Evolutionary conservation across 78 protist genomes (phyloP).

Genomic region (Dictyostelium brefeldianum): DNA sequence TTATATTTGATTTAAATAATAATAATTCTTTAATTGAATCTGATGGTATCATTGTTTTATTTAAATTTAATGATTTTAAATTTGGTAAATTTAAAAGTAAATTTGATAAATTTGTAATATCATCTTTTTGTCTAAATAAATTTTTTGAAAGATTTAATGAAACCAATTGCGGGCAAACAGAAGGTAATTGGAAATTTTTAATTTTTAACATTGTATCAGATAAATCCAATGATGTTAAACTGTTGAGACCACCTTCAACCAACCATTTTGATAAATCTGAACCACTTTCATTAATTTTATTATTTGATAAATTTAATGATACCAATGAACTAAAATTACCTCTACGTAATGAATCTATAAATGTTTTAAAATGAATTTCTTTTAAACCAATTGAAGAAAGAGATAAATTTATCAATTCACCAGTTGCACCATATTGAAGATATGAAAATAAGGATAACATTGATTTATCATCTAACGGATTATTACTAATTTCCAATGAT

Average conservation of each 20-base stretch:
- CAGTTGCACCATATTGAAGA: conserved; percentile 53
- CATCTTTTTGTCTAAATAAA: conserved; percentile 20
- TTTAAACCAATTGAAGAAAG: conserved; percentile 5
- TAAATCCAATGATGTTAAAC: conserved; percentile 2
- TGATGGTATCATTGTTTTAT: conserved; percentile 31
- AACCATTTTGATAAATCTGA: conserved; percentile 46
- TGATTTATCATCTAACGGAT: conserved; percentile 45
- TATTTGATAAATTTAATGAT: conserved; percentile 18
- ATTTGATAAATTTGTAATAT: background rate
- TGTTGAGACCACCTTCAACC: conserved; percentile 26
- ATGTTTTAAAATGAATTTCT: background rate
- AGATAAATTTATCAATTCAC: background rate
- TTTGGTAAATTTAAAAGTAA: conserved; percentile 1
- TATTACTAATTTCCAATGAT: conserved; percentile 17
- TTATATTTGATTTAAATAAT: background rate
- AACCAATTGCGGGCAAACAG: background rate
- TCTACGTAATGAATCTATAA: conserved; percentile 38
- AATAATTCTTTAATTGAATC: conserved; percentile 43
- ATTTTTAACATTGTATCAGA: conserved; percentile 33
- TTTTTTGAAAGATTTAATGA: conserved; percentile 24
- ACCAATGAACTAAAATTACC: background rate
- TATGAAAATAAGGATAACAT: conserved; percentile 38
- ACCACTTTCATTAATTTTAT: conserved; percentile 18
- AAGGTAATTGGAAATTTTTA: background rate
- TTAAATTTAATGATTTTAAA: background rate